phyloP scores from a whole-genome alignment of 352 stramenopile genomes.

The Saprolegnia parasitica region DNA sequence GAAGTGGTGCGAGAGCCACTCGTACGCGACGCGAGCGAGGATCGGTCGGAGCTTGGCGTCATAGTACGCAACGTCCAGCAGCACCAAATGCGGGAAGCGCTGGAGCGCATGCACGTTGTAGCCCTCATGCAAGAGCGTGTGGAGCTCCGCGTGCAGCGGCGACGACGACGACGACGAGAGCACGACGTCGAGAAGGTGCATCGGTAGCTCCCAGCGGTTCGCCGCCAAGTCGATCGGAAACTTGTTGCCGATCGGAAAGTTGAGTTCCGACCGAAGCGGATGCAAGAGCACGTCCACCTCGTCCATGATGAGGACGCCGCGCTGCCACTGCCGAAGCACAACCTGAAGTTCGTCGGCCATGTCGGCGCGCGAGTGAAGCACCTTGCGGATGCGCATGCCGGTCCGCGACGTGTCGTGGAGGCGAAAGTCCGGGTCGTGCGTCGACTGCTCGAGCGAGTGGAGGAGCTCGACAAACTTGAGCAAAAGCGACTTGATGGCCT shows the following conservation, averaged over 20 bases:
- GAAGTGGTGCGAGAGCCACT: conserved; percentile 84
- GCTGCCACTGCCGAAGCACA: conserved; percentile 87
- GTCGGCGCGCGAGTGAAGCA: conserved; percentile 72
- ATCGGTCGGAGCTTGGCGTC: conserved; percentile 89
- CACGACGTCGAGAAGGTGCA: conserved; percentile 94
- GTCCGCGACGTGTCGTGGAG: conserved; percentile 63
- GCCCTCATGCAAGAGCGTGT: conserved; percentile 88
- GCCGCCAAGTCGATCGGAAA: conserved; percentile 86
- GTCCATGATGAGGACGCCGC: conserved; percentile 91
- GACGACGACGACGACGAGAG: conserved; percentile 40
- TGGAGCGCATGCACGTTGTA: conserved; percentile 93
- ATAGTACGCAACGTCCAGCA: conserved; percentile 97
- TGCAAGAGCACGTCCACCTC: conserved; percentile 91
- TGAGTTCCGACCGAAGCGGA: conserved; percentile 85
- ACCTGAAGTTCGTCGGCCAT: conserved; percentile 89
- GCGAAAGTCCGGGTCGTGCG: conserved; percentile 59
- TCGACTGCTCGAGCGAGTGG: conserved; percentile 84
- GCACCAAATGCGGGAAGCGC: conserved; percentile 95
- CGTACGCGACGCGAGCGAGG: conserved; percentile 81
- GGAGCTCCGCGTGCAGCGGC: conserved; percentile 54
- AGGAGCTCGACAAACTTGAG: conserved; percentile 96
- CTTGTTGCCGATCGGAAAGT: conserved; percentile 91
- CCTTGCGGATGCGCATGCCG: conserved; percentile 55
- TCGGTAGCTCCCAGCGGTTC: conserved; percentile 89
- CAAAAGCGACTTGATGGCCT: conserved; percentile 99